A percentile compares a stretch with the other conserved stretches of the same genome.
Evolutionary conservation across 208 protist genomes (phyloP).

Genomic region (Trypanosoma brucei): DNA sequence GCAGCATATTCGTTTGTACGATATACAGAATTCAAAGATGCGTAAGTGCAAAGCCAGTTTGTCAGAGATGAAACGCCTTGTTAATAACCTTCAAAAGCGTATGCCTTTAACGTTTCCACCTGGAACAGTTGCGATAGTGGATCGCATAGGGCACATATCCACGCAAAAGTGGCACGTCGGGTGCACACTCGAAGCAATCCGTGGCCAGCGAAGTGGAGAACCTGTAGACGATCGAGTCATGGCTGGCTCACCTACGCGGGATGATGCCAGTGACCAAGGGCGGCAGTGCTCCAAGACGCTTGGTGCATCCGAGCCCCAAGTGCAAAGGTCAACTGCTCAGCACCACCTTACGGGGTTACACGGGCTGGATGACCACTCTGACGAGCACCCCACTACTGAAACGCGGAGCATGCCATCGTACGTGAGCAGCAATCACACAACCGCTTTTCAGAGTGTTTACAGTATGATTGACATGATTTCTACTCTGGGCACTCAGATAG

Average conservation of each 20-base stretch:
- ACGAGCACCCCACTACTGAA: background rate
- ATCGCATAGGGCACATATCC: slow-evolving; percentile 81
- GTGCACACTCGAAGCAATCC: slow-evolving; percentile 73
- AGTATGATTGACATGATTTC: slow-evolving; percentile 43
- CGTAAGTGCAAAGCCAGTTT: slow-evolving; percentile 66
- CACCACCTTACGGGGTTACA: background rate
- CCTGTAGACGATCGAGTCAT: slow-evolving; percentile 1
- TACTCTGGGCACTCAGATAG: slow-evolving; percentile 44
- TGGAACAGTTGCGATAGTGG: slow-evolving; percentile 74
- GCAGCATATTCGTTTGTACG: slow-evolving; percentile 90
- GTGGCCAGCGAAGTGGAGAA: slow-evolving; percentile 35
- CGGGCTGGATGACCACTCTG: background rate
- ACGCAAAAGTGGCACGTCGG: slow-evolving; percentile 82
- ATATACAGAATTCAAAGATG: slow-evolving; percentile 83
- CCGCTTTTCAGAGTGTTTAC: slow-evolving; percentile 59
- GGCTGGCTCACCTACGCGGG: background rate
- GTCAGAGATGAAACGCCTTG: slow-evolving; percentile 59
- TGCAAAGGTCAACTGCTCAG: background rate
- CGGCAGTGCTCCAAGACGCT: background rate
- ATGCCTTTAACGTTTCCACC: slow-evolving; percentile 74
- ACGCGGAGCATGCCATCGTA: background rate
- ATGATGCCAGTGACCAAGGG: background rate
- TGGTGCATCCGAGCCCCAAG: background rate
- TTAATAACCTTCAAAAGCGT: slow-evolving; percentile 54
- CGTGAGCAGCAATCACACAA: slow-evolving; percentile 14